Percentiles rank a stretch among this genome's conserved stretches.
Evolutionary conservation across 1,139 yeast genomes (phyloP).

Genomic region (Magnusiomyces sp.): DNA sequence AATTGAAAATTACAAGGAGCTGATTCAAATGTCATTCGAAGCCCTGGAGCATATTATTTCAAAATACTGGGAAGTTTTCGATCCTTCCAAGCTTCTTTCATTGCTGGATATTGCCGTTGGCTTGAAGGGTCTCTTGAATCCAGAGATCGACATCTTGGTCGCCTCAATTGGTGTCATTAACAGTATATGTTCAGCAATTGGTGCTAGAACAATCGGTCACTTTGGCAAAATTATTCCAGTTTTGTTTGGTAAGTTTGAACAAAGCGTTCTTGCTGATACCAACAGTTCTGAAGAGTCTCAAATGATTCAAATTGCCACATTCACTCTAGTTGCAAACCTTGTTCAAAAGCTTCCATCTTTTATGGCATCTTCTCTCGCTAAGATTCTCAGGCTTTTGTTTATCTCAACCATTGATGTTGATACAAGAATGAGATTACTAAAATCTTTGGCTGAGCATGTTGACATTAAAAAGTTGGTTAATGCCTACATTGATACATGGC

Average conservation of each 20-base stretch:
- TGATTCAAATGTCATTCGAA: constrained; percentile 64
- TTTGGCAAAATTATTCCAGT: constrained; percentile 82
- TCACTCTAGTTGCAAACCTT: constrained; percentile 65
- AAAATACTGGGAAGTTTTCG: constrained; percentile 50
- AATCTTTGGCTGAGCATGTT: constrained; percentile 56
- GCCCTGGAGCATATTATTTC: constrained; percentile 54
- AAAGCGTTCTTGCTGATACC: constrained; percentile 25
- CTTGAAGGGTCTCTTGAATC: constrained; percentile 44
- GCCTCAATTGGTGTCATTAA: constrained; percentile 69
- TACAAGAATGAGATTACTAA: constrained; percentile 58
- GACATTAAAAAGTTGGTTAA: constrained; percentile 57
- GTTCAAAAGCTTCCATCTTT: constrained; percentile 83
- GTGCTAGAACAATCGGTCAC: constrained; percentile 77
- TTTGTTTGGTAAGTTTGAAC: constrained; percentile 50
- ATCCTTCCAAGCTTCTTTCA: constrained; percentile 41
- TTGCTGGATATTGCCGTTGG: constrained; percentile 47
- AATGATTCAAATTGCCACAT: constrained; percentile 42
- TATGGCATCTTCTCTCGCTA: constrained; percentile 58
- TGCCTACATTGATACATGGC: constrained; percentile 59
- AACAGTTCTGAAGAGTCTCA: constrained; percentile 25
- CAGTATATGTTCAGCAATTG: constrained; percentile 60
- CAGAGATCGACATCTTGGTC: constrained; percentile 52
- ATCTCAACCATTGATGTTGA: constrained; percentile 45
- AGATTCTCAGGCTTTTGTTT: constrained; percentile 51
- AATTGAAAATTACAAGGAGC: constrained; percentile 38